phyloP scores from a whole-genome alignment of 345 rosid species.

The Euphorbia peplus region DNA sequence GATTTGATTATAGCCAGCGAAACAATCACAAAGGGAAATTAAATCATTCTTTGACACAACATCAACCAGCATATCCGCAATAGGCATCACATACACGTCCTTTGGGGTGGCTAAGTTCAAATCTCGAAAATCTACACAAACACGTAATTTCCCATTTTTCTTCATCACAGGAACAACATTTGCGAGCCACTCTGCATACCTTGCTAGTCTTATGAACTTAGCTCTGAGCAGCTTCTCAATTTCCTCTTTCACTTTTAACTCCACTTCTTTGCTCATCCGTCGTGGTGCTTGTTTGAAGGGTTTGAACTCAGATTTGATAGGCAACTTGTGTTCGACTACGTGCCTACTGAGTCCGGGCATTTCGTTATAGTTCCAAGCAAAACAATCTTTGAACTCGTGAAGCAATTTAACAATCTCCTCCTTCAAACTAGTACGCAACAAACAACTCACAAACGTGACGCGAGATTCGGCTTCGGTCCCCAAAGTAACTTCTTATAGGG shows the following conservation, averaged over 20 bases:
- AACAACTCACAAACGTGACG: neutral
- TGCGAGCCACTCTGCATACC: neutral
- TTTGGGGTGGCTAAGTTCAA: neutral
- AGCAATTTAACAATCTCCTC: neutral
- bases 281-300: neutral
- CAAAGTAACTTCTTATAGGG: neutral
- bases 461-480: neutral
- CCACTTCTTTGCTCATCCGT: neutral
- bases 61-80: neutral
- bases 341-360: neutral
- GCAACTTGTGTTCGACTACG: neutral
- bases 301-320: neutral
- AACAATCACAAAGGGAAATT: no score
- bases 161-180: neutral
- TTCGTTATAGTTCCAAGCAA: constrained; percentile 11
- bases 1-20: no score
- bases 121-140: neutral
- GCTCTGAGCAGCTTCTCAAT: neutral
- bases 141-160: neutral
- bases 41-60: no score
- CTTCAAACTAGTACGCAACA: neutral
- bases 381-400: neutral
- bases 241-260: neutral
- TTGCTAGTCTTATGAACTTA: neutral
- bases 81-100: neutral